Conservation (phyloP, 2,329 filamentous ascomycete species). For the Colletotrichum sp. region DNA sequence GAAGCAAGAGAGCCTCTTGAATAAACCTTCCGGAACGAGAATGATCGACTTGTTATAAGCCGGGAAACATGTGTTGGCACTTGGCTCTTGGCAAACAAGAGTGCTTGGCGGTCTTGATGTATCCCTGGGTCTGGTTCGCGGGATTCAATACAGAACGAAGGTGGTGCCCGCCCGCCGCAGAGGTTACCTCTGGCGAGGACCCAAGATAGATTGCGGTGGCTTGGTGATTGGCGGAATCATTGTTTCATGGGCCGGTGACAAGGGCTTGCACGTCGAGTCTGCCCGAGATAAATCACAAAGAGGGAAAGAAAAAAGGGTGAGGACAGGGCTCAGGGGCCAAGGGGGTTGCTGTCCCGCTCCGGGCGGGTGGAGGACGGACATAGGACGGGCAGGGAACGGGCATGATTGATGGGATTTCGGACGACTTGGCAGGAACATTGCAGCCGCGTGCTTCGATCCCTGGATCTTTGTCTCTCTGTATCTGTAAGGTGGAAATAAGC, state of each 20-base stretch:
- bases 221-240: slow-evolving; percentile 18
- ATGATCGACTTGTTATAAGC: background rate
- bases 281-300: slow-evolving; percentile 7
- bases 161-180: background rate
- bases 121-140: background rate
- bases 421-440: slow-evolving; percentile 4
- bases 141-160: background rate
- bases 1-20: background rate
- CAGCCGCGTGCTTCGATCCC: background rate
- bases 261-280: background rate
- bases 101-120: background rate
- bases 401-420: slow-evolving; percentile 16
- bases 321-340: background rate
- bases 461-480: background rate
- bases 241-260: slow-evolving; percentile 4
- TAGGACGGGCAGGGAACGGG: background rate
- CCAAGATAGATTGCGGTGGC: background rate
- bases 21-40: background rate
- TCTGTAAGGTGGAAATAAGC: background rate
- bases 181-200: slow-evolving; percentile 1
- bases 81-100: background rate
- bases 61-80: background rate
- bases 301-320: background rate
- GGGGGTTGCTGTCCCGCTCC: background rate
- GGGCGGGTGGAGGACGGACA: slow-evolving; percentile 2